A percentile compares a stretch with the other conserved stretches of the same genome.
Conservation (phyloP, 352 stramenopile genomes). For the Blastocystis sp. region DNA sequence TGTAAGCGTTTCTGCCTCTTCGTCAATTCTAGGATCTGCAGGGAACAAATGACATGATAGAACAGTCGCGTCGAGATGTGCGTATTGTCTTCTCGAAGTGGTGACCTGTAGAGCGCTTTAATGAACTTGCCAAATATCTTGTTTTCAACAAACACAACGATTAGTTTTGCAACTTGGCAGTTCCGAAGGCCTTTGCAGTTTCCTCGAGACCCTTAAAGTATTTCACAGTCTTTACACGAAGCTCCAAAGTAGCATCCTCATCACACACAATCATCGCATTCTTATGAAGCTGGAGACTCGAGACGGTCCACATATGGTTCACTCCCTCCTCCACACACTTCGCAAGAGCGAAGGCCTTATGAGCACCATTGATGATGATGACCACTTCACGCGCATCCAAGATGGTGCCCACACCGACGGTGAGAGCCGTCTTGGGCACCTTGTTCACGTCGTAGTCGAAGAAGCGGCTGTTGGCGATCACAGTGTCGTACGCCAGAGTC, state of each 20-base stretch:
- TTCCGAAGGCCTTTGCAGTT: constrained; percentile 59
- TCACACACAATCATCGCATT: constrained; percentile 78
- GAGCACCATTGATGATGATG: constrained; percentile 77
- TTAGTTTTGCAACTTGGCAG: constrained; percentile 30
- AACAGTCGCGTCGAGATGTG: not conserved
- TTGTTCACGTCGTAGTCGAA: constrained; percentile 74
- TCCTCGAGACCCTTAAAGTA: constrained; percentile 78
- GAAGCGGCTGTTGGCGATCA: constrained; percentile 79
- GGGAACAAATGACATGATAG: not conserved
- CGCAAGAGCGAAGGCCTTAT: constrained; percentile 77
- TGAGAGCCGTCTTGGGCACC: constrained; percentile 80
- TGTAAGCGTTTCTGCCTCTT: not conserved
- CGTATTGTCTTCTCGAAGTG: not conserved
- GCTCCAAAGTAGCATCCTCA: constrained; percentile 77
- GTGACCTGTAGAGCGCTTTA: not conserved
- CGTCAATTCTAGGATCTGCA: not conserved
- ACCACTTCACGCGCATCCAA: constrained; percentile 78
- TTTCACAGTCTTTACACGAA: constrained; percentile 80
- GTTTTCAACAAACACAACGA: not conserved
- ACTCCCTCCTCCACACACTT: constrained; percentile 80
- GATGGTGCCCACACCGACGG: constrained; percentile 77
- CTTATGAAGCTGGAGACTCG: constrained; percentile 74
- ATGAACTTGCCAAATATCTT: not conserved
- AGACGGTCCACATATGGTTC: constrained; percentile 83
- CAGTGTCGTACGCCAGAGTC: constrained; percentile 79